Conservation (phyloP, 2,329 filamentous ascomycete genomes). For the Curvularia sp. region DNA sequence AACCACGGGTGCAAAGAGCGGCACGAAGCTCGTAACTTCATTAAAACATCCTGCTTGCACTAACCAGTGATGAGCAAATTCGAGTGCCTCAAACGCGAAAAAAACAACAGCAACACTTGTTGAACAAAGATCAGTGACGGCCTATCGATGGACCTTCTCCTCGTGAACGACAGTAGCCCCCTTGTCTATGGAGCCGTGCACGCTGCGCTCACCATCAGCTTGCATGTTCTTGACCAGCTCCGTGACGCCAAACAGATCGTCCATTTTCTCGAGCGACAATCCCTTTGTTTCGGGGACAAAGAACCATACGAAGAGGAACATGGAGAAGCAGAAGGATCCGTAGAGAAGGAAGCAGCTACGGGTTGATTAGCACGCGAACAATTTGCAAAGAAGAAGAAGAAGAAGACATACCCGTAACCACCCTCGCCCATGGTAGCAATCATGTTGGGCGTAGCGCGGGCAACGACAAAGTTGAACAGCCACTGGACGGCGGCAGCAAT, state of each 20-base stretch:
- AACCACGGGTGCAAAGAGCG: constrained; percentile 18
- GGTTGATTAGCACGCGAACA: constrained; percentile 38
- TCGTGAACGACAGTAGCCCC: constrained; percentile 27
- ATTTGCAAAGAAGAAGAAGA: constrained; percentile 46
- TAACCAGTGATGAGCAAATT: constrained; percentile 5
- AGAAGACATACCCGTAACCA: constrained; percentile 56
- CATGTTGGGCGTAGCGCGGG: constrained; percentile 72
- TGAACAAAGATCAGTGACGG: not conserved
- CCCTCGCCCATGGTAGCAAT: constrained; percentile 61
- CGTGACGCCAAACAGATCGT: constrained; percentile 69
- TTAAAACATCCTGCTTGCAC: constrained; percentile 15
- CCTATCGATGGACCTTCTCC: constrained; percentile 36
- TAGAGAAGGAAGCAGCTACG: constrained; percentile 74
- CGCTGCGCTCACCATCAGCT: constrained; percentile 41
- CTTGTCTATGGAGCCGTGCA: constrained; percentile 33
- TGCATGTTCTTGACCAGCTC: constrained; percentile 53
- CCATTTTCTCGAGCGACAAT: constrained; percentile 68
- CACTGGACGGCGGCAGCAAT: constrained; percentile 69
- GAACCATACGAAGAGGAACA: constrained; percentile 72
- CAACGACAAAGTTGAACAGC: constrained; percentile 78
- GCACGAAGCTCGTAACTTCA: constrained; percentile 28
- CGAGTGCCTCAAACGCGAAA: not conserved
- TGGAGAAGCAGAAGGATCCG: constrained; percentile 68
- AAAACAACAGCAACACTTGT: too few relatives aligned
- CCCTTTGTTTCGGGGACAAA: constrained; percentile 78